phyloP scores from a whole-genome alignment of 78 protist species.

The Dictyostelium purpureum region DNA sequence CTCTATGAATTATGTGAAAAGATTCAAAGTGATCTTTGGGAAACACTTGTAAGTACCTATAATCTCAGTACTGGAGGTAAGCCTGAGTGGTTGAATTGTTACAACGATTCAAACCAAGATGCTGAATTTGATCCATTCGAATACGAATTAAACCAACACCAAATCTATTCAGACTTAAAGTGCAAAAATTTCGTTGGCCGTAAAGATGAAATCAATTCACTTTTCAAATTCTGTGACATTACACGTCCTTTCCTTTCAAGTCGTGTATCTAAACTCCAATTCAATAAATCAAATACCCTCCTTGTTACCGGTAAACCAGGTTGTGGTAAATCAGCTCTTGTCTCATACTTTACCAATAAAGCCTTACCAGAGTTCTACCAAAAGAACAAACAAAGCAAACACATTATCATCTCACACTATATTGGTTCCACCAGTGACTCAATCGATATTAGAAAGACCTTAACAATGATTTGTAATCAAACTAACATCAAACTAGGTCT shows the following conservation, averaged over 20 bases:
- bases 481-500: neutral
- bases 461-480: constrained; percentile 30
- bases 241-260: constrained; percentile 6
- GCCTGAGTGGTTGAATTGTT: no score
- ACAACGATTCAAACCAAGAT: neutral
- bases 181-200: constrained; percentile 46
- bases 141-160: constrained; percentile 16
- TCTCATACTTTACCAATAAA: constrained; percentile 21
- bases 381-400: neutral
- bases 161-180: neutral
- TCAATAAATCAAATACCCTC: constrained; percentile 32
- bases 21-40: constrained; percentile 76
- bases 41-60: constrained; percentile 3
- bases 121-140: constrained; percentile 20
- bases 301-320: constrained; percentile 82
- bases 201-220: constrained; percentile 33
- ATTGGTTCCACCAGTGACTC: constrained; percentile 41
- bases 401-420: neutral
- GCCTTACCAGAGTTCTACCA: neutral
- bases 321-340: constrained; percentile 78
- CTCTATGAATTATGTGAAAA: constrained; percentile 38
- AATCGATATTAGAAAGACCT: constrained; percentile 13
- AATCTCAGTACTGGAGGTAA: constrained; percentile 4
- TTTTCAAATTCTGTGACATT: constrained; percentile 38
- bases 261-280: constrained; percentile 26